Conservation (phyloP, 2,329 filamentous ascomycete genomes). For the Pseudogymnoascus sp. region DNA sequence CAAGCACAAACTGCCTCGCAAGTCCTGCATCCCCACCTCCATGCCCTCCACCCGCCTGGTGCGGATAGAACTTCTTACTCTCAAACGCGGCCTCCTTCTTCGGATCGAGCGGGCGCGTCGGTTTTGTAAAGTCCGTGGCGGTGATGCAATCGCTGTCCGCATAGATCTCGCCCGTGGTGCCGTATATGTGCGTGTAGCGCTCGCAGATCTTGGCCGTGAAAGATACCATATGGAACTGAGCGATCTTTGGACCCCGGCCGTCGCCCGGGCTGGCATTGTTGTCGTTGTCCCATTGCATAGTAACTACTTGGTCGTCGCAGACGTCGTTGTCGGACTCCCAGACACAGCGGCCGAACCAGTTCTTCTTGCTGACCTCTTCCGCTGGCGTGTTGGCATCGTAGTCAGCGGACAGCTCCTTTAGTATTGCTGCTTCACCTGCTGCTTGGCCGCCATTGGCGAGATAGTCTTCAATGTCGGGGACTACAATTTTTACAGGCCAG, state of each 20-base stretch:
- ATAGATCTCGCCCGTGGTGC: slow-evolving; percentile 74
- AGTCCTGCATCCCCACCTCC: slow-evolving; percentile 77
- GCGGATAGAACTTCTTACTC: slow-evolving; percentile 51
- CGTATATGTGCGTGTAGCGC: slow-evolving; percentile 78
- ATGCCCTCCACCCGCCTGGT: slow-evolving; percentile 54
- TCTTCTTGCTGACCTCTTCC: slow-evolving; percentile 42
- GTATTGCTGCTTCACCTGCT: slow-evolving; percentile 41
- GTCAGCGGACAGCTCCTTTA: slow-evolving; percentile 38
- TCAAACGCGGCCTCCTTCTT: slow-evolving; percentile 11
- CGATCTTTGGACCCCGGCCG: slow-evolving; percentile 66
- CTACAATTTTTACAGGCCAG: slow-evolving; percentile 87
- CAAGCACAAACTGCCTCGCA: slow-evolving; percentile 72
- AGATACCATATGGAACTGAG: slow-evolving; percentile 88
- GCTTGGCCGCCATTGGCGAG: slow-evolving; percentile 37
- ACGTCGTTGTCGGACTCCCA: slow-evolving; percentile 92
- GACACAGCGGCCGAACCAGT: slow-evolving; percentile 92
- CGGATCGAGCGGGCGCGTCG: slow-evolving; percentile 28
- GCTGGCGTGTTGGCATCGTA: slow-evolving; percentile 45
- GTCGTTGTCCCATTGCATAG: slow-evolving; percentile 78
- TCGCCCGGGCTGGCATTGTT: slow-evolving; percentile 14
- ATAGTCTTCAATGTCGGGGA: slow-evolving; percentile 82
- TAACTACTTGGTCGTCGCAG: slow-evolving; percentile 86
- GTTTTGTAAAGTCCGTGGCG: slow-evolving; percentile 61
- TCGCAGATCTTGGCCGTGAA: slow-evolving; percentile 83
- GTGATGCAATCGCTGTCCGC: slow-evolving; percentile 75